phyloP scores from a whole-genome alignment of 2,329 filamentous ascomycete species.

The Fusarium neocosmosporiellum region DNA sequence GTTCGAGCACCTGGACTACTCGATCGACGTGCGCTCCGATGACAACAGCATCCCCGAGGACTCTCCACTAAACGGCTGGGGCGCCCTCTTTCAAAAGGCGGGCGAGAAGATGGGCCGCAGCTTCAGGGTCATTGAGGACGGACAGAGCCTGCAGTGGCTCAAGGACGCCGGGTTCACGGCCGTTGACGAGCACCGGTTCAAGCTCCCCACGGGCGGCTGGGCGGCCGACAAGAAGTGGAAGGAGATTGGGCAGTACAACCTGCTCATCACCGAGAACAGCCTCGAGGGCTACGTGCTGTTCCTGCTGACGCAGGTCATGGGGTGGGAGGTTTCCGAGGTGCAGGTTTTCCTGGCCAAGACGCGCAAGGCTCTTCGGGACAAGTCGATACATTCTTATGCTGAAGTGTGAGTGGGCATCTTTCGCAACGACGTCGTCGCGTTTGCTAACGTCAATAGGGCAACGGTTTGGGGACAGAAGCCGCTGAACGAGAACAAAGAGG shows the following conservation, averaged over 20 bases:
- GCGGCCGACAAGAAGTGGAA: conserved; percentile 36
- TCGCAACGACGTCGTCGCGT: fast-evolving
- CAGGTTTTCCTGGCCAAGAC: conserved; percentile 41
- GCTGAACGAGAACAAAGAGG: background rate
- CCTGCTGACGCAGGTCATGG: background rate
- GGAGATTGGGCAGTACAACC: conserved; percentile 44
- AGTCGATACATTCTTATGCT: conserved; percentile 38
- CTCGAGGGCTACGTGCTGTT: background rate
- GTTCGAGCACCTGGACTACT: conserved; percentile 46
- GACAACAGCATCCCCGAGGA: conserved; percentile 41
- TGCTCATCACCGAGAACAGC: conserved; percentile 29
- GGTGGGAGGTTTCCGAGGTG: conserved; percentile 5
- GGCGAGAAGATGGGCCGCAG: conserved; percentile 43
- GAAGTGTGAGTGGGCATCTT: conserved; percentile 32
- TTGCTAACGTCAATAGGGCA: background rate
- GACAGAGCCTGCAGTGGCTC: conserved; percentile 16
- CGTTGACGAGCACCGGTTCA: conserved; percentile 38
- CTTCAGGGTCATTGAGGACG: conserved; percentile 40
- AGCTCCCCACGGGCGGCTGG: conserved; percentile 41
- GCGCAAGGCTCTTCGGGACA: conserved; percentile 36
- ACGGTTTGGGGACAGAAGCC: conserved; percentile 7
- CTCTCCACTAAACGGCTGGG: conserved; percentile 40
- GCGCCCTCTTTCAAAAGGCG: conserved; percentile 37
- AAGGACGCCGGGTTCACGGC: conserved; percentile 15
- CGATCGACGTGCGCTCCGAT: conserved; percentile 39